Evolutionary conservation across 805 yeast genomes (phyloP).

Genomic region (Ogataea angusta): DNA sequence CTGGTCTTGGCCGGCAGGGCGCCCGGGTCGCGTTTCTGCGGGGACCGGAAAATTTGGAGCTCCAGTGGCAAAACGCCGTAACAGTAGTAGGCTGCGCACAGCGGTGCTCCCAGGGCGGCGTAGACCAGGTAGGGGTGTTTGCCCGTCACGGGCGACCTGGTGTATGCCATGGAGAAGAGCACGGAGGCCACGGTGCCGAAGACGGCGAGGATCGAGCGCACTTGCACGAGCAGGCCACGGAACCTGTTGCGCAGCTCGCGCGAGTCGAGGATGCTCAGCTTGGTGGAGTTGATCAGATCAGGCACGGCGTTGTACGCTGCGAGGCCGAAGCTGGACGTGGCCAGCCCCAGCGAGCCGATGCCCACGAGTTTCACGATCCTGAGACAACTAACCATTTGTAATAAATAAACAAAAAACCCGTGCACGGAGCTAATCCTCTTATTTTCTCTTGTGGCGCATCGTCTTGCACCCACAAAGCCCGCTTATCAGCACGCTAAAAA

Average conservation of each 20-base stretch:
- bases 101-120: constrained; percentile 53
- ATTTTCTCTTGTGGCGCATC: constrained; percentile 1
- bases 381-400: constrained; percentile 49
- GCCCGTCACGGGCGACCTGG: constrained; percentile 49
- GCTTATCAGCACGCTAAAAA: not conserved
- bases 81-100: constrained; percentile 34
- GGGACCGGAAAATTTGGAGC: constrained; percentile 21
- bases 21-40: constrained; percentile 20
- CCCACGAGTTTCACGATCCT: constrained; percentile 62
- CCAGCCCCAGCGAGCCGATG: constrained; percentile 63
- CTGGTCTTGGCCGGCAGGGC: constrained; percentile 17
- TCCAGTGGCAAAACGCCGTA: constrained; percentile 28
- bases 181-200: constrained; percentile 49
- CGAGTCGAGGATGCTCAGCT: constrained; percentile 13
- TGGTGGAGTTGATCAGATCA: constrained; percentile 10
- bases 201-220: constrained; percentile 27
- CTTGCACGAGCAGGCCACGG: constrained; percentile 15
- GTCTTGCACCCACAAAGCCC: not conserved
- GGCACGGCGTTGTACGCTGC: constrained; percentile 24
- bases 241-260: constrained; percentile 15
- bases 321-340: constrained; percentile 47
- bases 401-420: not conserved
- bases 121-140: constrained; percentile 75
- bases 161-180: constrained; percentile 54
- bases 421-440: constrained; percentile 1